Percentiles rank a stretch among this genome's conserved stretches.
phyloP scores from a whole-genome alignment of 2,329 filamentous ascomycete species.

The Cryphonectria radicalis region DNA sequence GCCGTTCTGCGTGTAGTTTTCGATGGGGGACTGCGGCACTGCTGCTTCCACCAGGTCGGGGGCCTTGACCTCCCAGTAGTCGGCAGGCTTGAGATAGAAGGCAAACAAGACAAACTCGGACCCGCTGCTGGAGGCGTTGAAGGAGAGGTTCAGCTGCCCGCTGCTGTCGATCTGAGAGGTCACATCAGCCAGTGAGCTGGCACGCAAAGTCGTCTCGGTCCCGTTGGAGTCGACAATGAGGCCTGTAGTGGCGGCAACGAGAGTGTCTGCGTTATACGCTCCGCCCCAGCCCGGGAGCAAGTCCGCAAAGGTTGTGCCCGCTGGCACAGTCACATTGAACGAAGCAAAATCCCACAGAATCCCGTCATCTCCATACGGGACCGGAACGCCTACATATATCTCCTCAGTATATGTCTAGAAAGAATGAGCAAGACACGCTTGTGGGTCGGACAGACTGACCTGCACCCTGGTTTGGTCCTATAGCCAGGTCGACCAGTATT shows the following conservation, averaged over 20 bases:
- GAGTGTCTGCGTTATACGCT: slow-evolving; percentile 37
- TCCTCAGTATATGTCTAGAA: neutral
- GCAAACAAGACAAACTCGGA: slow-evolving; percentile 22
- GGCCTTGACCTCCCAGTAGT: slow-evolving; percentile 18
- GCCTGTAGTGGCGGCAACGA: slow-evolving; percentile 22
- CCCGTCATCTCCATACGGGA: slow-evolving; percentile 39
- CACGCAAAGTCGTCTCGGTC: slow-evolving; percentile 21
- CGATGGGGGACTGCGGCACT: slow-evolving; percentile 17
- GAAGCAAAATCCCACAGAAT: slow-evolving; percentile 40
- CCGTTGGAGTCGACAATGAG: slow-evolving; percentile 23
- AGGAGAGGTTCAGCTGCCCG: slow-evolving; percentile 12
- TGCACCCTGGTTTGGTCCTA: slow-evolving; percentile 52
- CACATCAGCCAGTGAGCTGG: slow-evolving; percentile 23
- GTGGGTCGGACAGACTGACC: slow-evolving; percentile 34
- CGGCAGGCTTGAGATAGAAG: slow-evolving; percentile 19
- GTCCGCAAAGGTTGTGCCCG: slow-evolving; percentile 37
- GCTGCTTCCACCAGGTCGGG: neutral
- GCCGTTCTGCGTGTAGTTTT: slow-evolving; percentile 30
- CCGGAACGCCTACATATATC: slow-evolving; percentile 39
- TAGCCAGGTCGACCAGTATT: slow-evolving; percentile 48
- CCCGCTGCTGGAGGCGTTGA: neutral
- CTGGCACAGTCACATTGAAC: slow-evolving; percentile 38
- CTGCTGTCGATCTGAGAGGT: slow-evolving; percentile 16
- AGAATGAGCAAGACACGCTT: neutral
- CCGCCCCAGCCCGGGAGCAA: slow-evolving; percentile 44